Evolutionary conservation across 352 stramenopile genomes (phyloP).

Genomic region (Saprolegnia diclina): DNA sequence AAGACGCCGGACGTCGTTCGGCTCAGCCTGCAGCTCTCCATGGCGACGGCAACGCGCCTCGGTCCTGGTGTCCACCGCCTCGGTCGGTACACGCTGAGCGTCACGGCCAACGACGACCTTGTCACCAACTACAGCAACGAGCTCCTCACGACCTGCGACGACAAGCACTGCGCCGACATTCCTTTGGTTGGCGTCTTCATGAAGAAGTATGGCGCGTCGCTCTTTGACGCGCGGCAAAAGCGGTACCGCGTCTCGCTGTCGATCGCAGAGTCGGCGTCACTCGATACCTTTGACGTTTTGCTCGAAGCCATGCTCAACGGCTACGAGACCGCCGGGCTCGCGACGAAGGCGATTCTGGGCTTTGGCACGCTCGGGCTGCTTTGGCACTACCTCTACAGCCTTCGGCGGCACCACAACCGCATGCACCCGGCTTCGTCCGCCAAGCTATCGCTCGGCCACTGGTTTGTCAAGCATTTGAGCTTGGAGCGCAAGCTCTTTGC

Average conservation of each 20-base stretch:
- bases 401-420: background rate
- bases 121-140: conserved; percentile 6
- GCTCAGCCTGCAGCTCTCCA: background rate
- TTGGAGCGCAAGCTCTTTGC: conserved; percentile 15
- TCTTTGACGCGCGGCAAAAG: background rate
- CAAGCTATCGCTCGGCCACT: background rate
- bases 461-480: conserved; percentile 12
- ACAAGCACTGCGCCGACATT: conserved; percentile 1
- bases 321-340: conserved; percentile 14
- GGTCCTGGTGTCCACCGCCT: background rate
- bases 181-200: conserved; percentile 10
- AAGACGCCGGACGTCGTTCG: conserved; percentile 8
- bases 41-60: background rate
- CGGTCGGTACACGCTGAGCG: background rate
- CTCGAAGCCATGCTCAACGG: conserved; percentile 1
- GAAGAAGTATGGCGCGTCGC: conserved; percentile 6
- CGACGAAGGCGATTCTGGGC: background rate
- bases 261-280: background rate
- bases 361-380: background rate
- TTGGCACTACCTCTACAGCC: background rate
- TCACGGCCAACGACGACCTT: background rate
- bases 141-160: conserved; percentile 4
- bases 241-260: background rate
- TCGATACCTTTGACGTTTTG: background rate
- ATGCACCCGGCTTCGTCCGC: background rate